phyloP scores from a whole-genome alignment of 176 grass and related monocot species.

The Oryza meridionalis region DNA sequence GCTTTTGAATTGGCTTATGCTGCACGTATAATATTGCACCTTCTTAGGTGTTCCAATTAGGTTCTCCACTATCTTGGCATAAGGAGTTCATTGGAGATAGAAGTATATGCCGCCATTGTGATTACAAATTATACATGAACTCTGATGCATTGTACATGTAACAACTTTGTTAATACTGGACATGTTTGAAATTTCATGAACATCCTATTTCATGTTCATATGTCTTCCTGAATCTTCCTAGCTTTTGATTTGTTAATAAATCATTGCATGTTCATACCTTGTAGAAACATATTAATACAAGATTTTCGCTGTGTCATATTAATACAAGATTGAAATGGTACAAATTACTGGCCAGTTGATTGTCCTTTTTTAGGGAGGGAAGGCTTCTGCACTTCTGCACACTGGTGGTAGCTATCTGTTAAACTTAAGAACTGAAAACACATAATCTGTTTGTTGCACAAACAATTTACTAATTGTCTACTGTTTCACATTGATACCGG shows the following conservation, averaged over 20 bases:
- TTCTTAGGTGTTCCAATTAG: constrained; percentile 41
- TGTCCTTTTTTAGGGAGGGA: not conserved
- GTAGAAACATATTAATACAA: not conserved
- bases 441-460: not conserved
- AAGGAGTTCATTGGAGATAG: constrained; percentile 8
- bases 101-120: constrained; percentile 33
- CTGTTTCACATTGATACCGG: not conserved
- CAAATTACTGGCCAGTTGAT: not conserved
- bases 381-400: not conserved
- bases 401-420: not conserved
- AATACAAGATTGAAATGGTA: not conserved
- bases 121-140: constrained; percentile 18
- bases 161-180: not conserved
- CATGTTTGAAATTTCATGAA: constrained; percentile 7
- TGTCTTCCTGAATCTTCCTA: not conserved
- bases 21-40: constrained; percentile 46
- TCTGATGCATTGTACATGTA: not conserved
- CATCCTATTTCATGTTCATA: not conserved
- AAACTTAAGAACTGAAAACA: constrained; percentile 7
- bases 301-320: not conserved
- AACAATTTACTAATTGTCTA: not conserved
- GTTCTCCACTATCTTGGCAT: constrained; percentile 19
- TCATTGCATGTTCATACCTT: not conserved
- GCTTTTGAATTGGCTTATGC: constrained; percentile 46
- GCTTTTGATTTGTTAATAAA: not conserved